Evolutionary conservation across 2,329 filamentous ascomycete genomes (phyloP).

Genomic region (Fusarium keratoplasticum): DNA sequence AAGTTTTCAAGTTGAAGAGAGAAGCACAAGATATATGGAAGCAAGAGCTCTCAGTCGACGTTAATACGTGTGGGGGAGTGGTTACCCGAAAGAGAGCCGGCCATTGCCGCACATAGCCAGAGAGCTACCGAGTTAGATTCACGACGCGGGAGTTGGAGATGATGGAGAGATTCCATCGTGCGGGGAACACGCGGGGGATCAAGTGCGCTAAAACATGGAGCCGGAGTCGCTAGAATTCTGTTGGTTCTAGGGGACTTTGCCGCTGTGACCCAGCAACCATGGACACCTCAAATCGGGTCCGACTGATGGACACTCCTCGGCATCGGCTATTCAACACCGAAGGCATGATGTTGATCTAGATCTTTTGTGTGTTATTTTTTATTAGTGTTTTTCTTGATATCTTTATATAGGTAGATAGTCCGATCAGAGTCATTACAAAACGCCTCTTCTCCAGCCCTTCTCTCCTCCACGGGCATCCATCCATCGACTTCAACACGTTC

Average conservation of each 20-base stretch:
- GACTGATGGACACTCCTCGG: neutral
- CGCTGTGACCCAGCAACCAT: neutral
- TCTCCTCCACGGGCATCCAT: neutral
- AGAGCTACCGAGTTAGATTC: slow-evolving; percentile 24
- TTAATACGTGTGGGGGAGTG: slow-evolving; percentile 28
- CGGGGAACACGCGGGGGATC: slow-evolving; percentile 31
- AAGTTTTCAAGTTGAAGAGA: neutral
- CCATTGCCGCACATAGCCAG: slow-evolving; percentile 52
- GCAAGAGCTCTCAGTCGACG: slow-evolving; percentile 4
- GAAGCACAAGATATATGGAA: slow-evolving; percentile 1
- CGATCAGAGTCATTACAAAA: slow-evolving; percentile 32
- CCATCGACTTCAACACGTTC: slow-evolving; percentile 6
- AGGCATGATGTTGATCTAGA: too few species aligned
- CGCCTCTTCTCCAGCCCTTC: slow-evolving; percentile 19
- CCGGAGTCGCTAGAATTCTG: slow-evolving; percentile 5
- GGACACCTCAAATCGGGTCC: neutral
- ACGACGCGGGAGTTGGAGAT: slow-evolving; percentile 15
- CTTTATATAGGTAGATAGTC: slow-evolving; percentile 18
- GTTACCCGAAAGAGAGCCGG: slow-evolving; percentile 49
- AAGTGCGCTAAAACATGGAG: slow-evolving; percentile 26
- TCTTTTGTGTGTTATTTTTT: slow-evolving; percentile 11
- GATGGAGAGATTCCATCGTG: slow-evolving; percentile 11
- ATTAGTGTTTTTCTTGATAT: slow-evolving; percentile 13
- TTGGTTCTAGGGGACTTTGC: neutral
- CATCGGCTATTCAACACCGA: neutral